Conservation (phyloP, 2,329 filamentous ascomycete genomes). For the Phoma sp. region DNA sequence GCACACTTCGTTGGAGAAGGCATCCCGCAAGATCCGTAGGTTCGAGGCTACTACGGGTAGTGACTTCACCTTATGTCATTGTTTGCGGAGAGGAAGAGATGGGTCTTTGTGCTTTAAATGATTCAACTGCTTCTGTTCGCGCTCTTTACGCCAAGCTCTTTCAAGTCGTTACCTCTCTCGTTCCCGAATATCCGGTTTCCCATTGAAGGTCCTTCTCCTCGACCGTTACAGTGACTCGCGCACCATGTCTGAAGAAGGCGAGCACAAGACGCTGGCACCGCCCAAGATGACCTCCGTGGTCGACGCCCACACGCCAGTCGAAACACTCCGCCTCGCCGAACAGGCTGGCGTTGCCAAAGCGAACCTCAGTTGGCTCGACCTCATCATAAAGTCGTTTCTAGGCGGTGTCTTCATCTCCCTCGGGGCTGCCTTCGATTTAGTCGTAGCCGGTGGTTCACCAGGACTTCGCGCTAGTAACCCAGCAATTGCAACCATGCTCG, state of each 20-base stretch:
- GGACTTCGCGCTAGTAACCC: slow-evolving; percentile 22
- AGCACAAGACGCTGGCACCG: slow-evolving; percentile 15
- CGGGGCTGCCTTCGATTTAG: slow-evolving; percentile 43
- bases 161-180: not conserved
- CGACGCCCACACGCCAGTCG: slow-evolving; percentile 14
- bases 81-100: not conserved
- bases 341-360: slow-evolving; percentile 22
- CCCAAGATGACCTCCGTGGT: slow-evolving; percentile 10
- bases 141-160: not conserved
- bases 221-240: not conserved
- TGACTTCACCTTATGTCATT: slow-evolving; percentile 9
- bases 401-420: slow-evolving; percentile 44
- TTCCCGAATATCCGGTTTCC: not conserved
- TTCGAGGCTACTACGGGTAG: not conserved
- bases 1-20: not conserved
- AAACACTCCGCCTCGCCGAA: slow-evolving; percentile 18
- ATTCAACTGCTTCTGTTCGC: not conserved
- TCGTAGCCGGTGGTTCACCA: slow-evolving; percentile 40
- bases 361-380: slow-evolving; percentile 39
- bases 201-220: not conserved
- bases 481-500: slow-evolving; percentile 18
- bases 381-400: slow-evolving; percentile 41
- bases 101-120: not conserved
- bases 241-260: slow-evolving; percentile 10
- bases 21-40: not conserved